A percentile compares a stretch with the other conserved stretches of the same genome.
Evolutionary conservation across 2,329 filamentous ascomycete species (phyloP).

Genomic region (Hymenoscyphus scutula): DNA sequence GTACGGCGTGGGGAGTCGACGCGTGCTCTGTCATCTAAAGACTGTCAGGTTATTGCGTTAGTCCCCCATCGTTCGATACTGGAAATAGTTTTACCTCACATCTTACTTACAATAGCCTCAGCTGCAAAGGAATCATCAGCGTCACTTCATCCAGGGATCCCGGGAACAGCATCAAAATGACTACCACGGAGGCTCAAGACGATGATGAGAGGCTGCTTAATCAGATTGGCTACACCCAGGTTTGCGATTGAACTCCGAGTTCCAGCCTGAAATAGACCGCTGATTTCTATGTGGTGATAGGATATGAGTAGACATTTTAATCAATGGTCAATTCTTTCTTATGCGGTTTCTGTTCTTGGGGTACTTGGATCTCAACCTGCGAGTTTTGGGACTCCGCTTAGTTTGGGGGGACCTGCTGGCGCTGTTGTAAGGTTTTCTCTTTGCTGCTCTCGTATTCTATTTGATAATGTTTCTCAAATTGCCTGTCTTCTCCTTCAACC

Average conservation of each 20-base stretch:
- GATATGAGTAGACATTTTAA: constrained; percentile 62
- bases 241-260: constrained; percentile 34
- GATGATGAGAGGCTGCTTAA: constrained; percentile 60
- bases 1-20: too few species aligned
- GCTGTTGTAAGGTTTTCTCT: constrained; percentile 41
- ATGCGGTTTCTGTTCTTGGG: constrained; percentile 63
- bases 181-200: constrained; percentile 46
- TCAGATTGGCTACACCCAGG: constrained; percentile 62
- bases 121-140: too few species aligned
- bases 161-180: constrained; percentile 38
- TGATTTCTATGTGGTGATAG: constrained; percentile 37
- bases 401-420: constrained; percentile 59
- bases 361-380: constrained; percentile 65
- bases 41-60: too few species aligned
- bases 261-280: not conserved
- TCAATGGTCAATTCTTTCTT: constrained; percentile 65
- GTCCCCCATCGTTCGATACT: too few species aligned
- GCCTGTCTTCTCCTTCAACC: not conserved
- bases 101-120: too few species aligned
- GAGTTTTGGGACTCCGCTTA: constrained; percentile 57
- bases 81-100: too few species aligned
- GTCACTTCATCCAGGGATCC: not conserved
- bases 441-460: not conserved
- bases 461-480: not conserved
- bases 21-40: too few species aligned